Percentiles rank a stretch among this genome's conserved stretches.
Conservation (phyloP, 2,329 filamentous ascomycete genomes). For the Plectosphaerella cucumerina region DNA sequence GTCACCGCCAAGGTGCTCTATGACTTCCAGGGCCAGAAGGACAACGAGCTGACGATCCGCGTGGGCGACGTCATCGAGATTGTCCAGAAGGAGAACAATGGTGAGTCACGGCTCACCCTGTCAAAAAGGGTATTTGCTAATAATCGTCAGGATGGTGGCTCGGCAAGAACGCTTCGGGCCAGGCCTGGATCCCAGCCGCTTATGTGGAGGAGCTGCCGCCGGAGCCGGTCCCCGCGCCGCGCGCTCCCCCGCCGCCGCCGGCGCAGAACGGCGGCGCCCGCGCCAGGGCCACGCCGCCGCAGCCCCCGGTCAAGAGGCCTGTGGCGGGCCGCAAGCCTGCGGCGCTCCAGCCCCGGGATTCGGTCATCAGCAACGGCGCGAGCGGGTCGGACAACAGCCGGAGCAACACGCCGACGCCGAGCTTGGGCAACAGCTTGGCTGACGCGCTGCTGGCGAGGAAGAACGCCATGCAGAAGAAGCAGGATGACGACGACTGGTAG, state of each 20-base stretch:
- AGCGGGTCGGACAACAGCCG: slow-evolving; percentile 59
- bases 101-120: slow-evolving; percentile 45
- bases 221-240: slow-evolving; percentile 56
- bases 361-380: slow-evolving; percentile 55
- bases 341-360: slow-evolving; percentile 67
- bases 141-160: slow-evolving; percentile 82
- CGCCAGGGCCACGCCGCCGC: slow-evolving; percentile 68
- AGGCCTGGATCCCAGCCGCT: slow-evolving; percentile 90
- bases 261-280: slow-evolving; percentile 39
- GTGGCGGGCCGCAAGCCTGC: slow-evolving; percentile 67
- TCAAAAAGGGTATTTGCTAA: slow-evolving; percentile 25
- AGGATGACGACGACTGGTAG: slow-evolving; percentile 68
- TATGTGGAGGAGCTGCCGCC: slow-evolving; percentile 84
- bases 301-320: slow-evolving; percentile 77
- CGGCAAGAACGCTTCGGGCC: slow-evolving; percentile 66
- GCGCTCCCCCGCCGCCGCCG: slow-evolving; percentile 63
- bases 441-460: slow-evolving; percentile 75
- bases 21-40: slow-evolving; percentile 80
- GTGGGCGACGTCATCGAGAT: slow-evolving; percentile 82
- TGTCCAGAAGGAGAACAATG: slow-evolving; percentile 92
- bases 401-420: slow-evolving; percentile 67
- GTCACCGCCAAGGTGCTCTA: slow-evolving; percentile 87
- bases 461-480: slow-evolving; percentile 68
- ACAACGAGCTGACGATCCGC: slow-evolving; percentile 78
- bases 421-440: slow-evolving; percentile 68